Conservation (phyloP, 1,284 basidiomycete species). For the Ustilago nuda region DNA sequence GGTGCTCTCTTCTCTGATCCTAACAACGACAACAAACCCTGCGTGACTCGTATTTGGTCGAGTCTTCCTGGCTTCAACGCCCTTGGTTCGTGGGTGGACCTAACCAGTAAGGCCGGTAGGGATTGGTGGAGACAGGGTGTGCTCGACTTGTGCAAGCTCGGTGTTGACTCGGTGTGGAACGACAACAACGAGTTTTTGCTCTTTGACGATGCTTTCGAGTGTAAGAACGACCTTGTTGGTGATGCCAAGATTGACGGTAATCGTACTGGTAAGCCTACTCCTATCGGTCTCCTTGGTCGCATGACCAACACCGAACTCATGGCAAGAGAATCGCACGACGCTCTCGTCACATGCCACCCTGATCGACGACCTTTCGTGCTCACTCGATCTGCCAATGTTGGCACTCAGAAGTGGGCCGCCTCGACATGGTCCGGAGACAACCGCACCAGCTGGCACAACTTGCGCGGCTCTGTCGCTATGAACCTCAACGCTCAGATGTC, state of each 20-base stretch:
- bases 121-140: slow-evolving; percentile 71
- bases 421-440: slow-evolving; percentile 72
- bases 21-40: slow-evolving; percentile 59
- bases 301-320: slow-evolving; percentile 71
- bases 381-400: slow-evolving; percentile 71
- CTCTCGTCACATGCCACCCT: slow-evolving; percentile 63
- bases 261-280: slow-evolving; percentile 31
- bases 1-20: slow-evolving; percentile 70
- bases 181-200: slow-evolving; percentile 72
- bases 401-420: slow-evolving; percentile 70
- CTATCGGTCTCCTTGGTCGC: slow-evolving; percentile 69
- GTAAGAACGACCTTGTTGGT: slow-evolving; percentile 51
- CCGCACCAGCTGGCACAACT: slow-evolving; percentile 70
- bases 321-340: slow-evolving; percentile 69
- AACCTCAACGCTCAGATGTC: slow-evolving; percentile 70
- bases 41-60: slow-evolving; percentile 71
- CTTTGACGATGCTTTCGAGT: slow-evolving; percentile 70
- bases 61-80: slow-evolving; percentile 69
- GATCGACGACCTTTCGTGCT: slow-evolving; percentile 70
- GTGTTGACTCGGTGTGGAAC: slow-evolving; percentile 71
- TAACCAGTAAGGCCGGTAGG: slow-evolving; percentile 69
- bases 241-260: slow-evolving; percentile 38
- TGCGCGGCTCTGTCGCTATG: slow-evolving; percentile 70
- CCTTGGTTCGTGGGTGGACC: slow-evolving; percentile 71
- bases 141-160: slow-evolving; percentile 68